phyloP scores from a whole-genome alignment of 139 green algal genomes.

The Desmodesmus armatus region DNA sequence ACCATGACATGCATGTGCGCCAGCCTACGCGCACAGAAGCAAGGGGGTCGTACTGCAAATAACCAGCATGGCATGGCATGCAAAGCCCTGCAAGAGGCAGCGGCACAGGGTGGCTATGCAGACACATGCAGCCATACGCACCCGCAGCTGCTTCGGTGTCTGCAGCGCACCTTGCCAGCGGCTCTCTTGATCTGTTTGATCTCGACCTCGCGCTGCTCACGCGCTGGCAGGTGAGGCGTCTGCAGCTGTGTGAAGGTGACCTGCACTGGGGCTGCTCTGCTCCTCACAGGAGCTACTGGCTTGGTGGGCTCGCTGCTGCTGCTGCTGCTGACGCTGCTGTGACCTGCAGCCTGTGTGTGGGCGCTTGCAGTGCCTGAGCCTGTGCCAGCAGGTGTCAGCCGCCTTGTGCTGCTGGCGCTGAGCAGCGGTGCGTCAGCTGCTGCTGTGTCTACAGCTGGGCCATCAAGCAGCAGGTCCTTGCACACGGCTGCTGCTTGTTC shows the following conservation, averaged over 20 bases:
- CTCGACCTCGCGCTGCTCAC: constrained; percentile 70
- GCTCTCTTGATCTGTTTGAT: constrained; percentile 61
- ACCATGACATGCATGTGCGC: too few relatives aligned
- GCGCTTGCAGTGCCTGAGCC: not conserved
- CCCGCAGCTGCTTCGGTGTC: too few relatives aligned
- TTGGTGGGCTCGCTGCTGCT: not conserved
- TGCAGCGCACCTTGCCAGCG: constrained; percentile 30
- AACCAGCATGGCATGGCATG: too few relatives aligned
- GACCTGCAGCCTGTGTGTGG: not conserved
- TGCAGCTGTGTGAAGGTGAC: constrained; percentile 76
- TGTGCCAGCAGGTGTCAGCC: not conserved
- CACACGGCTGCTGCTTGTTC: not conserved
- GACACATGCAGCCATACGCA: too few relatives aligned
- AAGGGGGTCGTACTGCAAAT: too few relatives aligned
- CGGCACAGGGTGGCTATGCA: too few relatives aligned
- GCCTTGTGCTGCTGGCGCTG: not conserved
- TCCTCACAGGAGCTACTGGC: constrained; percentile 19
- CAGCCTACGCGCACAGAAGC: not conserved
- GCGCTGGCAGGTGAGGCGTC: constrained; percentile 66
- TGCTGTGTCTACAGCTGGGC: not conserved
- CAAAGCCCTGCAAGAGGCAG: too few relatives aligned
- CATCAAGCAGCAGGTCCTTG: not conserved
- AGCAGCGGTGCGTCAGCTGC: not conserved
- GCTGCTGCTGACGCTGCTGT: not conserved
- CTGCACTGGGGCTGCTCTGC: constrained; percentile 1